Evolutionary conservation across 1,284 basidiomycete genomes (phyloP).

Genomic region (Stygiomarasmius scandens): DNA sequence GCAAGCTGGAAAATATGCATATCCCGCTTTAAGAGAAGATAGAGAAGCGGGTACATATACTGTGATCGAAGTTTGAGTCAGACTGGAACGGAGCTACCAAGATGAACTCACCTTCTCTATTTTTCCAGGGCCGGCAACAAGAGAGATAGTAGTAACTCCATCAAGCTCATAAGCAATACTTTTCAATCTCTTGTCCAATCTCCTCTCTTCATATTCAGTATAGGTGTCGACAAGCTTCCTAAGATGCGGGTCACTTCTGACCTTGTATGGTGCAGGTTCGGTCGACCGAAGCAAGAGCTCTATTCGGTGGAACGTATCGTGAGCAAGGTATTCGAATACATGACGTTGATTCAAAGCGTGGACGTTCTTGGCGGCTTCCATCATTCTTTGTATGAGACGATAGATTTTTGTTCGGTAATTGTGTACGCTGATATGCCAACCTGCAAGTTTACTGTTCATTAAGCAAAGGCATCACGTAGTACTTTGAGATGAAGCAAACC

Average conservation of each 20-base stretch:
- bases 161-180: conserved; percentile 28
- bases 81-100: background rate
- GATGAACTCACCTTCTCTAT: conserved; percentile 30
- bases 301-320: conserved; percentile 34
- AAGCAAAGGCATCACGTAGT: too few species aligned
- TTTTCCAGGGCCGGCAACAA: conserved; percentile 29
- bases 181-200: conserved; percentile 24
- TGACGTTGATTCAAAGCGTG: conserved; percentile 32
- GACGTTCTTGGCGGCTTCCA: conserved; percentile 26
- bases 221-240: conserved; percentile 17
- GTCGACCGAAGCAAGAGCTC: conserved; percentile 40
- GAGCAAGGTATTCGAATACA: conserved; percentile 39
- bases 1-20: conserved; percentile 25
- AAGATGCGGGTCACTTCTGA: background rate
- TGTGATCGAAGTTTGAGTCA: conserved; percentile 17
- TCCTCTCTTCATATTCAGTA: conserved; percentile 21
- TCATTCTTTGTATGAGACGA: conserved; percentile 32
- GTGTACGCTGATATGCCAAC: conserved; percentile 31
- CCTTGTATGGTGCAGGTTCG: conserved; percentile 9
- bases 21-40: conserved; percentile 28
- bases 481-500: too few species aligned
- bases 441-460: too few species aligned
- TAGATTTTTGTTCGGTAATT: conserved; percentile 31
- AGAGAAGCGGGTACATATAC: conserved; percentile 31
- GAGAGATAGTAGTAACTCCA: conserved; percentile 22